Conservation (phyloP, 1,284 basidiomycete genomes). For the Fomitiporia mediterranea region DNA sequence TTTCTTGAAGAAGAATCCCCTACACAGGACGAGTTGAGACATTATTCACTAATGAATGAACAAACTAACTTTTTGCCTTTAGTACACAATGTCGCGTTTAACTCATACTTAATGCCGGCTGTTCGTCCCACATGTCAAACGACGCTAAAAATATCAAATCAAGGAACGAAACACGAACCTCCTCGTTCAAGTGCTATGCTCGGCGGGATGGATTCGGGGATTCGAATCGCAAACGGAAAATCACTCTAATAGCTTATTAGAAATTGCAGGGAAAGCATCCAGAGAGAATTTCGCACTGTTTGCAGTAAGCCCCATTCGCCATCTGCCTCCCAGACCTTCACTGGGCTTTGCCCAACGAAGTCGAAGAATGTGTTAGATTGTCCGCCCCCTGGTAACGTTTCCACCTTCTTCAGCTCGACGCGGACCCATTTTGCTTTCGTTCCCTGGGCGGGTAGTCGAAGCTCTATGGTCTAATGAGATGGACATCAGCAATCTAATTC, state of each 20-base stretch:
- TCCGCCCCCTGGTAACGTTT: conserved; percentile 71
- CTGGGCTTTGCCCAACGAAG: conserved; percentile 65
- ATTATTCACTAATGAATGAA: neutral
- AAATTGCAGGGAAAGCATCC: neutral
- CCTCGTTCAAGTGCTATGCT: conserved; percentile 69
- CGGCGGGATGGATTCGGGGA: conserved; percentile 83
- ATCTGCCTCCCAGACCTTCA: conserved; percentile 65
- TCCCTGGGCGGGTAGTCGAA: conserved; percentile 66
- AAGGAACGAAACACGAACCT: conserved; percentile 37
- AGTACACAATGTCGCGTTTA: conserved; percentile 77
- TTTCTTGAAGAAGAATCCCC: conserved; percentile 70
- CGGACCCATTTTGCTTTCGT: conserved; percentile 88
- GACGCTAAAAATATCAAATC: conserved; percentile 14
- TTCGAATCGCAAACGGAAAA: conserved; percentile 78
- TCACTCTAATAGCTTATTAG: conserved; percentile 44
- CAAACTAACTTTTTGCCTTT: conserved; percentile 70
- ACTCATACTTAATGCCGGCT: conserved; percentile 82
- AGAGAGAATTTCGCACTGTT: conserved; percentile 47
- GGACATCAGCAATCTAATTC: conserved; percentile 4
- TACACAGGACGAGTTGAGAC: conserved; percentile 26
- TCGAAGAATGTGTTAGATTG: conserved; percentile 65
- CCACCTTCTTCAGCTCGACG: conserved; percentile 82
- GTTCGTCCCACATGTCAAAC: too few relatives aligned
- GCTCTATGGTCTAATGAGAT: conserved; percentile 65
- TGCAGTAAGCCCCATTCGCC: conserved; percentile 67